Conservation (phyloP, 768 basidiomycete species). For the Dentipellis fragilis region DNA sequence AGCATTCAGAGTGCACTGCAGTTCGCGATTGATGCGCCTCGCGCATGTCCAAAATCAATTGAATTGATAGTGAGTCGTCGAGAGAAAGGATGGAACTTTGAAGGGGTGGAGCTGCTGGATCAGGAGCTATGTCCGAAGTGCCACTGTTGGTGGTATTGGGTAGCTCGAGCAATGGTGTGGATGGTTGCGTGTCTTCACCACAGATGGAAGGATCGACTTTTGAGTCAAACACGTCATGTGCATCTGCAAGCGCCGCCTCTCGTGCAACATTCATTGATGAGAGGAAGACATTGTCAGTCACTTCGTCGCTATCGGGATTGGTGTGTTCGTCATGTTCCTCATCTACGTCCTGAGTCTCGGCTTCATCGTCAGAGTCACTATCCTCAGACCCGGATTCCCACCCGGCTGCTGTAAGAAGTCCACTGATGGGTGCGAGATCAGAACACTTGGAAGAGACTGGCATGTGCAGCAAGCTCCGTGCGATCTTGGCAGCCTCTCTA, state of each 20-base stretch:
- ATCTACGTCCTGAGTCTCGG: background rate
- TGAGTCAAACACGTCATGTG: background rate
- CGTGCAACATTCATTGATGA: background rate
- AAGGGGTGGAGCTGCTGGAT: too few relatives aligned
- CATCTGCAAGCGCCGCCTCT: background rate
- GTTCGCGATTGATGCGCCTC: background rate
- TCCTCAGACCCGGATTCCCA: background rate
- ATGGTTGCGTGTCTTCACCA: background rate
- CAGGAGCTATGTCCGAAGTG: too few relatives aligned
- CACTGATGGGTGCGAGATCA: background rate
- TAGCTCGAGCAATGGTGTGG: background rate
- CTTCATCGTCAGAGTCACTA: background rate
- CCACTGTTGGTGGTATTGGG: too few relatives aligned
- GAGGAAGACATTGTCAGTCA: background rate
- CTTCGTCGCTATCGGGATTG: background rate
- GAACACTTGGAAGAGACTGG: background rate
- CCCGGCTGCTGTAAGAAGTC: background rate
- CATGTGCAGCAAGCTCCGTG: background rate
- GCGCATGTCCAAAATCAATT: background rate
- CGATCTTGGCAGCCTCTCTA: background rate
- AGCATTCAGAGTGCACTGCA: background rate
- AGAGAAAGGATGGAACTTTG: background rate
- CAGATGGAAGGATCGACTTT: background rate
- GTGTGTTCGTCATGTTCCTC: background rate
- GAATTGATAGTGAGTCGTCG: background rate